A percentile compares a stretch with the other conserved stretches of the same genome.
phyloP scores from a whole-genome alignment of 2,329 filamentous ascomycete species.

The Colletotrichum sp. region DNA sequence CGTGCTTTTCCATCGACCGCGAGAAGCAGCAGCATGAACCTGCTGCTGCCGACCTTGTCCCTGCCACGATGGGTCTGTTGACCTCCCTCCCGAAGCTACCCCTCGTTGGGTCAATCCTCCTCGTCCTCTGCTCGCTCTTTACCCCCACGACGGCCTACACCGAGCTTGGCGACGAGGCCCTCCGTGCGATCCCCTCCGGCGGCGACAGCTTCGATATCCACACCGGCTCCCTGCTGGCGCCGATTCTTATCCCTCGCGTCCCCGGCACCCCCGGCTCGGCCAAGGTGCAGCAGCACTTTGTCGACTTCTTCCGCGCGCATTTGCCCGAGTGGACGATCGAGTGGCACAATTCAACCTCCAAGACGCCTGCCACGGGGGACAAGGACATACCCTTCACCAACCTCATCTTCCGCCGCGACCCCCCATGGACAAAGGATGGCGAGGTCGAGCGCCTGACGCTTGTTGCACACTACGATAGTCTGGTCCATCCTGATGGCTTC shows the following conservation, averaged over 20 bases:
- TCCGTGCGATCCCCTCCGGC: constrained; percentile 73
- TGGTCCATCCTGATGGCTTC: constrained; percentile 80
- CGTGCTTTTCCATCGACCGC: not conserved
- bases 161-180: constrained; percentile 73
- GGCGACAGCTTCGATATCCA: constrained; percentile 80
- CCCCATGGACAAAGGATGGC: constrained; percentile 76
- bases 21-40: constrained; percentile 14
- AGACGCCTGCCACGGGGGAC: constrained; percentile 76
- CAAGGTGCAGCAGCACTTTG: constrained; percentile 79
- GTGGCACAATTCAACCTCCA: constrained; percentile 89
- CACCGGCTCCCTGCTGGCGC: constrained; percentile 76
- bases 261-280: constrained; percentile 80
- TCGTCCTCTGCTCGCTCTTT: constrained; percentile 24
- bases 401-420: constrained; percentile 84
- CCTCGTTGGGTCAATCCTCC: constrained; percentile 20
- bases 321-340: constrained; percentile 81
- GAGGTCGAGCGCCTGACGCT: constrained; percentile 83
- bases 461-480: constrained; percentile 93
- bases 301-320: constrained; percentile 75
- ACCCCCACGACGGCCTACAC: constrained; percentile 42
- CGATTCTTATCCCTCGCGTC: constrained; percentile 86
- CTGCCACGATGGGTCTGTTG: constrained; percentile 15
- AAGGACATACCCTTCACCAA: constrained; percentile 83
- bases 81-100: constrained; percentile 15
- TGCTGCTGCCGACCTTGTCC: constrained; percentile 7